Base-by-base conservation (phyloP, 768 basidiomycete genomes). In the Amanita molliuscula region DNA sequence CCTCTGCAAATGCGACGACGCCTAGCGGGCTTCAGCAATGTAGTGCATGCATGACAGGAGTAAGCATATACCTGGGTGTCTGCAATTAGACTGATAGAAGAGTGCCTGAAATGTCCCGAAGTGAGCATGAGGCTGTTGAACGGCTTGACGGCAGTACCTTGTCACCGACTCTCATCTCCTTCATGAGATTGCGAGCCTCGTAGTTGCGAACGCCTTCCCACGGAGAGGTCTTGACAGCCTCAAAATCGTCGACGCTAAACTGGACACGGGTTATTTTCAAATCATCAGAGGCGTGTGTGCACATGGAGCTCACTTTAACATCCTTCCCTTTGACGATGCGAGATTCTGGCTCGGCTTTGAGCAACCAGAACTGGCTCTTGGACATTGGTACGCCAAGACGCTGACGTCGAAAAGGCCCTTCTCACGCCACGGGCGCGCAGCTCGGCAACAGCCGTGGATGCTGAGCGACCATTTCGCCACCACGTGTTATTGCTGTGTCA, bases 191-290 rank as follows among this genome's bases (percentile, higher is more conserved):
- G 52, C 82, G 73, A 6, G 88, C 88, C 62, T 88, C 84, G 55
- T 82, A 82, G 57, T 88, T 90, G 31, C 88, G 72, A 18, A 91
- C 88, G n/a, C 88, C 88, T 59, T 90, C 88, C 88, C 88, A 91
- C 29, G 87, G 70, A 0, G 88, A 88, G 16, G 74, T 83, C 48
- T 70, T 73, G 47, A 74, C 75, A 6, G 70, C 54, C 63, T 91
- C 88, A 60, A 92, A 88, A 62, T 92, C 89, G 54, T 90, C 88
- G 6, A 92, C 80, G 53, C 84, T 87, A 60, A 92, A 92, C 87
- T 89, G 56, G 50, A 16, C 29, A 10, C 5, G 10, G 34, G 46
- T 47, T 47, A 47, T 47, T 47, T 37, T 13, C 28, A 15, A 20
- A 47, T 6, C 21, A 28, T 38, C 36, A 28, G 46, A 18, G 3